Base-by-base conservation (phyloP, 495 filamentous ascomycete species). In the Aspergillus diversus region DNA sequence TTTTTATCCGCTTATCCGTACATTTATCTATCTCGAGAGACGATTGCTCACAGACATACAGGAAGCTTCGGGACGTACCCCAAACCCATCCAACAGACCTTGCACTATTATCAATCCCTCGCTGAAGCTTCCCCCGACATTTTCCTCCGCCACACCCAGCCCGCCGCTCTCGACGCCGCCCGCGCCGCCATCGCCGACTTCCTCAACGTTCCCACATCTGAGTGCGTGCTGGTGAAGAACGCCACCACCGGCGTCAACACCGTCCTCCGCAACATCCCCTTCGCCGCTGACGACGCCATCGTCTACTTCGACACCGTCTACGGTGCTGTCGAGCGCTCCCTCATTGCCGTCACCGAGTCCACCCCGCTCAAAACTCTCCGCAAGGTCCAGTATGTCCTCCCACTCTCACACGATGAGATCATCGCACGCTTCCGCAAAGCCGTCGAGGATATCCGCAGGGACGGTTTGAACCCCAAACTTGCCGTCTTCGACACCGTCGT, bases 401-500 rank as follows among this genome's bases (percentile, higher is more conserved):
- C 92, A 0, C 75, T 87, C 21, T 57, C 76, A 0, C 87, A 91
- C 58, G 81, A 78, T 3, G 85, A 80, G 32, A 64, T 94, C 2
- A 76, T 89, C 1, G 52, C 65, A 0, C 68, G 70, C 11, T 88
- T 94, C 63, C 69, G 71, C 31, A 70, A 77, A 0, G 80, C 75
- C 7, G 76, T 90, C 39, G 52, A 72, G 1, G 65, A 73, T 33
- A 77, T 81, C 12, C 67, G 68, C 5, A 60, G n/a, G 0, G 78
- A 78, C 0, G 84, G 84, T 4, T 73, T 83, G 59, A 78, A 74
- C 8, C 78, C 83, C 0, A 75, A 77, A 2, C 60, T 93, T 2
- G 90, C 89, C 0, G 70, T 97, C n/a, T 92, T 94, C 59, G 93
- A 97, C 65, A 86, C 87, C 0, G 85, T 97, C 27, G 82, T 87